Conservation (phyloP, 2,329 filamentous ascomycete genomes). For the Xylariaceae sp. region DNA sequence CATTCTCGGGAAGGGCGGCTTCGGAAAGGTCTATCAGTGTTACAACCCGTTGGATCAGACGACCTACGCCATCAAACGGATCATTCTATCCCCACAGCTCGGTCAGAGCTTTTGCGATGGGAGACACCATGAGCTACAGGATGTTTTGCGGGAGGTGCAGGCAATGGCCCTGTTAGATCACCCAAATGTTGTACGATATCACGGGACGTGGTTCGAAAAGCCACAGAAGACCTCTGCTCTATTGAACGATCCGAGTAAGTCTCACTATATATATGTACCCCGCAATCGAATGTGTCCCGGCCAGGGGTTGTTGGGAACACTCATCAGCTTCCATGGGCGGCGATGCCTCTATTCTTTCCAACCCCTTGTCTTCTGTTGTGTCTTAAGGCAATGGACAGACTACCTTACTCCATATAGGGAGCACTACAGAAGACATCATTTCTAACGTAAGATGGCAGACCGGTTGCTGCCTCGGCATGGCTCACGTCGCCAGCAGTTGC, state of each 20-base stretch:
- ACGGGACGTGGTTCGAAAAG: conserved; percentile 25
- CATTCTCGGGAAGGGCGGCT: conserved; percentile 25
- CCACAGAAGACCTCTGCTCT: conserved; percentile 9
- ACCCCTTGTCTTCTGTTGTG: too few relatives aligned
- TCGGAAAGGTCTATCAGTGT: conserved; percentile 25
- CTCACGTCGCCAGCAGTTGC: conserved; percentile 9
- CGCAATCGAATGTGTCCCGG: too few relatives aligned
- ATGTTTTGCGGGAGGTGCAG: conserved; percentile 24
- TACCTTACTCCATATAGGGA: too few relatives aligned
- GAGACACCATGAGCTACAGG: conserved; percentile 20
- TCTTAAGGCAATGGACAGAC: too few relatives aligned
- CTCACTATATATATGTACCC: conserved; percentile 1
- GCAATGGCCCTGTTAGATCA: conserved; percentile 25
- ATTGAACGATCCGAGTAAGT: neutral
- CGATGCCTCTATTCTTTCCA: too few relatives aligned
- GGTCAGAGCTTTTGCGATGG: conserved; percentile 22
- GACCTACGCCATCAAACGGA: conserved; percentile 26
- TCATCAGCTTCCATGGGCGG: too few relatives aligned
- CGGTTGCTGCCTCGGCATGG: too few relatives aligned
- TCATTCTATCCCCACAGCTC: conserved; percentile 20
- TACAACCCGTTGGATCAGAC: conserved; percentile 22
- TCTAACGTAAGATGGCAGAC: too few relatives aligned
- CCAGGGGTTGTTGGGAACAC: too few relatives aligned
- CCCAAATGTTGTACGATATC: conserved; percentile 26
- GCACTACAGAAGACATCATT: too few relatives aligned